Percentiles rank a stretch among this genome's conserved stretches.
Evolutionary conservation across 805 yeast species (phyloP).

Genomic region (Candida andamanensis): DNA sequence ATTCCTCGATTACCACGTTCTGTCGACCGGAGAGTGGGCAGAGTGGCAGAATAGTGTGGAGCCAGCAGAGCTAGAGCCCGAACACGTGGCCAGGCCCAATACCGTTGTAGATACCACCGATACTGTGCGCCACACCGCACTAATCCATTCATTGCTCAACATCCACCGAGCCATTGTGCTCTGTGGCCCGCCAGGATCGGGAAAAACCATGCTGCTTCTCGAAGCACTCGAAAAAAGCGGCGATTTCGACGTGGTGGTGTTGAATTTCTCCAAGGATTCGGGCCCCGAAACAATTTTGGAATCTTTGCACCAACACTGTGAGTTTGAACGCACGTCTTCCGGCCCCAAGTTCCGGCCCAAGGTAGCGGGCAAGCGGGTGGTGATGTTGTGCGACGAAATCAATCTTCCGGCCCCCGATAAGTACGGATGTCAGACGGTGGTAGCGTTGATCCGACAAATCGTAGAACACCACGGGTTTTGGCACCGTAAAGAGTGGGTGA

Average conservation of each 20-base stretch:
- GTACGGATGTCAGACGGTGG: conserved; percentile 69
- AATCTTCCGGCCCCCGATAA: conserved; percentile 71
- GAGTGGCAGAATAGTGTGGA: conserved; percentile 28
- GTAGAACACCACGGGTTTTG: conserved; percentile 76
- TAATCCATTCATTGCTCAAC: conserved; percentile 52
- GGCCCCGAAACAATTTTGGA: conserved; percentile 55
- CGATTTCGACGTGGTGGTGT: conserved; percentile 53
- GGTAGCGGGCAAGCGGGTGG: conserved; percentile 61
- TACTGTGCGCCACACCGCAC: conserved; percentile 59
- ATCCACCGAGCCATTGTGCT: conserved; percentile 59
- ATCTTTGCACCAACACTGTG: conserved; percentile 70
- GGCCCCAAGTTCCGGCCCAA: conserved; percentile 59
- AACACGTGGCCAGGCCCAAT: conserved; percentile 56
- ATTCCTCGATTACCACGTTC: conserved; percentile 6
- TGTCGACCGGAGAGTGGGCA: conserved; percentile 8
- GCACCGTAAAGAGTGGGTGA: conserved; percentile 65
- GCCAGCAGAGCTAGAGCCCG: conserved; percentile 45
- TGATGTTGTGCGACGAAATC: conserved; percentile 87
- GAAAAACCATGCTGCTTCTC: conserved; percentile 87
- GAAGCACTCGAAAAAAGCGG: conserved; percentile 58
- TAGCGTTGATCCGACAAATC: conserved; percentile 69
- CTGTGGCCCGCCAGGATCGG: conserved; percentile 97
- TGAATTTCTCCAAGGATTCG: conserved; percentile 83
- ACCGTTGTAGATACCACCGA: conserved; percentile 75
- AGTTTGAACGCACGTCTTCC: conserved; percentile 44